Evolutionary conservation across 2,329 filamentous ascomycete species (phyloP).

Genomic region (Penicillium vulpinum): DNA sequence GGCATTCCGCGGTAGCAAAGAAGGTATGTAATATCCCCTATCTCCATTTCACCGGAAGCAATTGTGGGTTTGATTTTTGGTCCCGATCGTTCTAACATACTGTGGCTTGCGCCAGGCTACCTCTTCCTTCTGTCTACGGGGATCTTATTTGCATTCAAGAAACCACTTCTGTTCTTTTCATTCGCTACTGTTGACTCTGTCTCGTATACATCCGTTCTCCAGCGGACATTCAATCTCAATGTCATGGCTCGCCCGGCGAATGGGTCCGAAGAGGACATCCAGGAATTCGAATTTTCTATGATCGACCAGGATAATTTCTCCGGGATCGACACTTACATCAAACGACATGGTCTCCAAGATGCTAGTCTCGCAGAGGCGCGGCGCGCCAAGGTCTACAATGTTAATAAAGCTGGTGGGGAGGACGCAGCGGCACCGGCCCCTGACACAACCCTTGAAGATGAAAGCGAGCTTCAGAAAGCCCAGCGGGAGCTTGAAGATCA

Average conservation of each 20-base stretch:
- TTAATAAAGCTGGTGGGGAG: conserved; percentile 40
- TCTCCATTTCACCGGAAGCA: background rate
- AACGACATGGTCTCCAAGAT: conserved; percentile 62
- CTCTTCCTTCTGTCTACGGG: conserved; percentile 63
- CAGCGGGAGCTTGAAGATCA: conserved; percentile 55
- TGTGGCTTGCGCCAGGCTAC: conserved; percentile 50
- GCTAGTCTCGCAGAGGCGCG: conserved; percentile 62
- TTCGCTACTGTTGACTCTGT: conserved; percentile 60
- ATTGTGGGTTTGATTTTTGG: background rate
- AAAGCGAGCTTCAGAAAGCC: conserved; percentile 60
- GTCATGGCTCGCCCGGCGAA: conserved; percentile 46
- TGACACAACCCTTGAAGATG: conserved; percentile 50
- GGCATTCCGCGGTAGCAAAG: conserved; percentile 64
- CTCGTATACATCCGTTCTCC: conserved; percentile 64
- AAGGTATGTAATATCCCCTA: conserved; percentile 48
- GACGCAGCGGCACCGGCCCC: conserved; percentile 23
- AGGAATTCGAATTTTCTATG: conserved; percentile 66
- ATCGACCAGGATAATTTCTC: conserved; percentile 64
- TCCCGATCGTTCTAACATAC: conserved; percentile 5
- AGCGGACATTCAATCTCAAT: conserved; percentile 66
- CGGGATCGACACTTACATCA: conserved; percentile 63
- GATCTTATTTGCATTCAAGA: conserved; percentile 66
- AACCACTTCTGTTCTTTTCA: conserved; percentile 63
- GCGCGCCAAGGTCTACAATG: conserved; percentile 61
- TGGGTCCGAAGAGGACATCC: conserved; percentile 40